Evolutionary conservation across 306 rosid genomes (phyloP).

Genomic region (Rosa rugosa): DNA sequence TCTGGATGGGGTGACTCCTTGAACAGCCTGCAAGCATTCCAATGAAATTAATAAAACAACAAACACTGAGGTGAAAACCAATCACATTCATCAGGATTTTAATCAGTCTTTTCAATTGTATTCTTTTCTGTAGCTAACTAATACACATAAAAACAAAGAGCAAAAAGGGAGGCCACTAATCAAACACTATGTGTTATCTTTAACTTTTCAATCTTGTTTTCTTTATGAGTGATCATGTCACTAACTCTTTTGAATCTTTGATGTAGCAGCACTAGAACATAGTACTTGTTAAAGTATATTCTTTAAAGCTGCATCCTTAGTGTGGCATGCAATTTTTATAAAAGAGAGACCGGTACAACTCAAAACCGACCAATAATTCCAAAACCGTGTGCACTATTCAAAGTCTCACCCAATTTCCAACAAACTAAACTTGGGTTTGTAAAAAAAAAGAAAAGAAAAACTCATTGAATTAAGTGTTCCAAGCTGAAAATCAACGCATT

Average conservation of each 20-base stretch:
- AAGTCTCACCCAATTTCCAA: neutral
- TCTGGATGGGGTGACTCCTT: conserved; percentile 98
- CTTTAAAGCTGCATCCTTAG: conserved; percentile 15
- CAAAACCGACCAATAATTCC: conserved; percentile 18
- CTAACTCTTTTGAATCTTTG: conserved; percentile 25
- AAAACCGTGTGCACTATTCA: conserved; percentile 13
- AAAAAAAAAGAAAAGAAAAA: too few relatives aligned
- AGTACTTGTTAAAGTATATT: conserved; percentile 20
- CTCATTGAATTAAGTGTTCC: neutral
- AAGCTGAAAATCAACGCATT: neutral
- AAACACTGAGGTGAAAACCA: neutral
- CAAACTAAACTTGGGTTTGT: neutral
- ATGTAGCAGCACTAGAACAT: conserved; percentile 7
- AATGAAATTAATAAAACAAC: neutral
- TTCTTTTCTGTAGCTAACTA: neutral
- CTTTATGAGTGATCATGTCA: conserved; percentile 20
- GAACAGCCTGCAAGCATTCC: conserved; percentile 59
- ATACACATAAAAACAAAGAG: conserved; percentile 22
- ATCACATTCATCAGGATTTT: neutral
- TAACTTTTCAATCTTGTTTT: conserved; percentile 25
- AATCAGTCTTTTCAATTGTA: neutral
- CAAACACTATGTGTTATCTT: conserved; percentile 16
- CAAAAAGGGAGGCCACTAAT: conserved; percentile 23
- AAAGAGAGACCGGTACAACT: neutral
- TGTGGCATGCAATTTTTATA: conserved; percentile 23